Evolutionary conservation across 805 yeast species (phyloP).

Genomic region (Ogataea glucozyma): DNA sequence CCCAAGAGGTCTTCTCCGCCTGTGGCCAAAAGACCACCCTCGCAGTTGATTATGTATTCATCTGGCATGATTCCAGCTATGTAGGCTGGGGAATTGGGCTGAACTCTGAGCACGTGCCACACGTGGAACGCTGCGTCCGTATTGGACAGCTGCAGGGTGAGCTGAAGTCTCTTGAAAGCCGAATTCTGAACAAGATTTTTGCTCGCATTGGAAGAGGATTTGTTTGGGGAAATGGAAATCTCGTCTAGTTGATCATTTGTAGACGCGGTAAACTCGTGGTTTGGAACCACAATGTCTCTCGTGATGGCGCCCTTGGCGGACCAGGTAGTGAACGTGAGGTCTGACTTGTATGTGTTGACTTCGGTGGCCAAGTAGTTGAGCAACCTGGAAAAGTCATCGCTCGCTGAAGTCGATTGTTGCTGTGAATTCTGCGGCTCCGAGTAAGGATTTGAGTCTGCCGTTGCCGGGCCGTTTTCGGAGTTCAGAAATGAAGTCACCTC

Average conservation of each 20-base stretch:
- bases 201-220: conserved; percentile 22
- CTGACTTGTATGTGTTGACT: conserved; percentile 28
- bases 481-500: conserved; percentile 42
- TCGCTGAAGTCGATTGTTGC: conserved; percentile 13
- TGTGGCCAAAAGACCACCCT: conserved; percentile 77
- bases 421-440: conserved; percentile 9
- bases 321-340: conserved; percentile 68
- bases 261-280: conserved; percentile 24
- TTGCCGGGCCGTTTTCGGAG: conserved; percentile 30
- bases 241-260: conserved; percentile 30
- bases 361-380: conserved; percentile 30
- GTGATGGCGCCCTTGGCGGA: conserved; percentile 78
- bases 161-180: conserved; percentile 55
- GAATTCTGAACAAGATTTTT: conserved; percentile 31
- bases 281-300: conserved; percentile 41
- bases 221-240: conserved; percentile 25
- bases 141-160: conserved; percentile 77
- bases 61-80: conserved; percentile 80
- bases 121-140: conserved; percentile 74
- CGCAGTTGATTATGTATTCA: conserved; percentile 87
- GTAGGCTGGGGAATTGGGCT: conserved; percentile 78
- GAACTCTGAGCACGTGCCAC: conserved; percentile 80
- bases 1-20: conserved; percentile 86
- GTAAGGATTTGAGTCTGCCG: conserved; percentile 31
- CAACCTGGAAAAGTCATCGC: conserved; percentile 23